Base-by-base conservation (phyloP, 371 early-diverging fungal genomes). In the Syncephalastrum sp. region DNA sequence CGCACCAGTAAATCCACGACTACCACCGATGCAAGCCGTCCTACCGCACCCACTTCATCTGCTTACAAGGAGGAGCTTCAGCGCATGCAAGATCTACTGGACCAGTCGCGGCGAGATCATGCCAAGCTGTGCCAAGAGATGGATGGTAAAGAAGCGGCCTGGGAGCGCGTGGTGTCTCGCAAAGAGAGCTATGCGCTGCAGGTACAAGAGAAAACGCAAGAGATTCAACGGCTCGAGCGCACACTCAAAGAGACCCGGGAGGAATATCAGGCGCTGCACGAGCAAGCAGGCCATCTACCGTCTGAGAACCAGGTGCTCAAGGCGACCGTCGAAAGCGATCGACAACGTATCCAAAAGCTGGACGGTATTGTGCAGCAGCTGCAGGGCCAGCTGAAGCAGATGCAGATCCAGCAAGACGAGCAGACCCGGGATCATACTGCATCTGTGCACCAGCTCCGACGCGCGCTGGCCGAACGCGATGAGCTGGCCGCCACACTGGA, bases 161-260 rank as follows among this genome's bases (percentile, higher is more conserved):
- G 69, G 69, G 70, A 69, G 21, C 65, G 69, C 0, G 51, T 72
- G 2, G 60, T 75, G 0, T 69, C 72, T 10, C 63, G 62, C 41
- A 75, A 76, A 49, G 73, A 72, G 55, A 76, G 76, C 25, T 70
- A 72, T 54, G 71, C 70, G 1, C 43, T 72, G 2, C 68, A 61
- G 23, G 70, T 72, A 2, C 54, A 76, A 56, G 76, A 76, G 29
- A 58, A 65, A 29, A 59, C 63, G 8, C 52, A 52, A 2, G 69
- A 72, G 57, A 67, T 69, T 17, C 45, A n/a, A 2, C 52, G 59
- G 5, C 48, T 76, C 2, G 53, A 67, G 44, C 53, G 53, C 6
- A 38, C 59, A 5, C 48, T 69, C 10, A 44, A 47, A 15, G 56
- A 57, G 13, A 42, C 56, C 12, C 55, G 58, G 7, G 15, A 46